Conservation (phyloP, 306 rosid species). For the Purshia tridentata region DNA sequence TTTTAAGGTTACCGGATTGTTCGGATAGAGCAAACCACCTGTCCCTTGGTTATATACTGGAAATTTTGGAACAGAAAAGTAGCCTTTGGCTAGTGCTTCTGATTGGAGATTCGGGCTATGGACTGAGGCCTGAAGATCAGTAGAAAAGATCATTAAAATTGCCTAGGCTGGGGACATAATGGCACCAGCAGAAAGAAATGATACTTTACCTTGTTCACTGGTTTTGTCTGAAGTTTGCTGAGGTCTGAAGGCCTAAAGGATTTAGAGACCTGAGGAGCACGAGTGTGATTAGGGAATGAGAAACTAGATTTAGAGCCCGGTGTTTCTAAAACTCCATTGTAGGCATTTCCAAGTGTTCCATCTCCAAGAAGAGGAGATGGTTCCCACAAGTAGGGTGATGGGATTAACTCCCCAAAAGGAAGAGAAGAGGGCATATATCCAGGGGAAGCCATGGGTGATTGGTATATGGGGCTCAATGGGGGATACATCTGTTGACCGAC, state of each 20-base stretch:
- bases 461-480: constrained; percentile 45
- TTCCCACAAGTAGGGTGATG: constrained; percentile 53
- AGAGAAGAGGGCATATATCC: constrained; percentile 49
- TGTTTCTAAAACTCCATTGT: constrained; percentile 39
- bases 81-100: constrained; percentile 41
- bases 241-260: constrained; percentile 6
- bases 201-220: constrained; percentile 52
- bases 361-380: constrained; percentile 45
- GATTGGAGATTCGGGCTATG: constrained; percentile 48
- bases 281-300: constrained; percentile 43
- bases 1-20: constrained; percentile 46
- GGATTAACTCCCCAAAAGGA: constrained; percentile 49
- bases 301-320: constrained; percentile 42
- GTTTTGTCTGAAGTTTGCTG: constrained; percentile 37
- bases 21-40: constrained; percentile 48
- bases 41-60: constrained; percentile 61
- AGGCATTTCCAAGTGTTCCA: constrained; percentile 40
- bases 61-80: constrained; percentile 43
- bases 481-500: constrained; percentile 55
- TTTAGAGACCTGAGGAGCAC: constrained; percentile 35
- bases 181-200: neutral
- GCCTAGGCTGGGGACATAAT: constrained; percentile 14
- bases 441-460: constrained; percentile 47
- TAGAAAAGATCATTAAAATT: constrained; percentile 23
- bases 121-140: constrained; percentile 43